These are phyloP conservation scores for Thelonectria discophora DNA, from an alignment of 2,329 filamentous ascomycete species.

Conservation along the genomic window DNA sequence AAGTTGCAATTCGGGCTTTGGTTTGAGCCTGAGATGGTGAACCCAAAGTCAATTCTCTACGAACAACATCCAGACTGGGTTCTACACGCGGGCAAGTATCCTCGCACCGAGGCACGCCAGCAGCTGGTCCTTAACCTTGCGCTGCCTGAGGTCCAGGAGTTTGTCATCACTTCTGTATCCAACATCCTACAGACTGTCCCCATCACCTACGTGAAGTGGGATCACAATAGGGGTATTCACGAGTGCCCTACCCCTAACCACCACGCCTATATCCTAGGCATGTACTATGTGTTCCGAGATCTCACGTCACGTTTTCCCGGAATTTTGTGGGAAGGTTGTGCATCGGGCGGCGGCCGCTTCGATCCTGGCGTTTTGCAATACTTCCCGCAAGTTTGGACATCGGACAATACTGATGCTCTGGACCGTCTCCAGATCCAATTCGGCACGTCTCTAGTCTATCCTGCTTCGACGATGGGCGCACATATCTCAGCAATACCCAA, in stretches of 20 bases:
- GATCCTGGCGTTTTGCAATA: slow-evolving; percentile 71
- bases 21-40: slow-evolving; percentile 76
- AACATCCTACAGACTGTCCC: slow-evolving; percentile 61
- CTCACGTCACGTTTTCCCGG: slow-evolving; percentile 68
- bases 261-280: slow-evolving; percentile 69
- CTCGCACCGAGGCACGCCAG: slow-evolving; percentile 63
- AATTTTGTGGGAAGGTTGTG: slow-evolving; percentile 73
- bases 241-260: slow-evolving; percentile 63
- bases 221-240: slow-evolving; percentile 72
- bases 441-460: slow-evolving; percentile 70
- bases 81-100: slow-evolving; percentile 64
- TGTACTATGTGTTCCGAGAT: slow-evolving; percentile 69
- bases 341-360: slow-evolving; percentile 71
- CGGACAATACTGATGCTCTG: slow-evolving; percentile 70
- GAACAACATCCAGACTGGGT: slow-evolving; percentile 71
- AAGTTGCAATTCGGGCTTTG: slow-evolving; percentile 70
- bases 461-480: slow-evolving; percentile 70
- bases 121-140: slow-evolving; percentile 71
- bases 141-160: slow-evolving; percentile 69
- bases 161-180: slow-evolving; percentile 65
- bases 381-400: slow-evolving; percentile 73
- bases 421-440: slow-evolving; percentile 70
- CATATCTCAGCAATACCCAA: slow-evolving; percentile 71
- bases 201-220: slow-evolving; percentile 73
- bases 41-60: slow-evolving; percentile 68